Conservation (phyloP, 352 stramenopile species). For the Phytophthora tentaculata region DNA sequence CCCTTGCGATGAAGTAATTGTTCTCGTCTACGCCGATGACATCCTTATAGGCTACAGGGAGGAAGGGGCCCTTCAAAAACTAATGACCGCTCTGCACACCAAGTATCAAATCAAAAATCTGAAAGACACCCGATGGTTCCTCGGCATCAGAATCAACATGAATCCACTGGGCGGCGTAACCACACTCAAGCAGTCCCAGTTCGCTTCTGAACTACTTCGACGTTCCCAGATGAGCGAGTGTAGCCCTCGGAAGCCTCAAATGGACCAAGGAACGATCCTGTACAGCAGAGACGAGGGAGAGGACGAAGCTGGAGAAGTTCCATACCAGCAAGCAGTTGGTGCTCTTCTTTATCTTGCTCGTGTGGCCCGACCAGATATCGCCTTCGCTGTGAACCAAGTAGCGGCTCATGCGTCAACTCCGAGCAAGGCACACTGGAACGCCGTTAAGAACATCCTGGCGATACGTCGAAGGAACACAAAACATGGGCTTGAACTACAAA, state of each 20-base stretch:
- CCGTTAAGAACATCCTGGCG: constrained; percentile 19
- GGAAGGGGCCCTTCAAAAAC: not conserved
- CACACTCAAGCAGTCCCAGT: not conserved
- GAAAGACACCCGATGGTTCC: not conserved
- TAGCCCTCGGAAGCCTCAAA: constrained; percentile 1
- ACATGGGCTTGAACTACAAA: too few species aligned
- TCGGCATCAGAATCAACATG: not conserved
- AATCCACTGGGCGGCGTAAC: not conserved
- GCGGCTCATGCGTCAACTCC: constrained; percentile 1
- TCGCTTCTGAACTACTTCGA: not conserved
- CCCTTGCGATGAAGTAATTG: not conserved
- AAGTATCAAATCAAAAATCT: too few species aligned
- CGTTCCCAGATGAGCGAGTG: constrained; percentile 10
- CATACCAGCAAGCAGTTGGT: constrained; percentile 7
- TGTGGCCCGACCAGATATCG: constrained; percentile 9
- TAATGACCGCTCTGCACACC: not conserved
- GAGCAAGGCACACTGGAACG: constrained; percentile 5
- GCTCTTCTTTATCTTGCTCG: constrained; percentile 13
- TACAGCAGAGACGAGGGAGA: constrained; percentile 7
- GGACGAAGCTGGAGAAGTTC: too few species aligned
- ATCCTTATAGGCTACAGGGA: constrained; percentile 4
- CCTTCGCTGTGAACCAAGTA: constrained; percentile 20
- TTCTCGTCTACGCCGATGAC: constrained; percentile 15
- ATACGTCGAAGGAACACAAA: too few species aligned
- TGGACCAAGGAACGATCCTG: constrained; percentile 1